Base-by-base conservation (phyloP, 2,329 filamentous ascomycete genomes). In the Fusarium marasasianum region DNA sequence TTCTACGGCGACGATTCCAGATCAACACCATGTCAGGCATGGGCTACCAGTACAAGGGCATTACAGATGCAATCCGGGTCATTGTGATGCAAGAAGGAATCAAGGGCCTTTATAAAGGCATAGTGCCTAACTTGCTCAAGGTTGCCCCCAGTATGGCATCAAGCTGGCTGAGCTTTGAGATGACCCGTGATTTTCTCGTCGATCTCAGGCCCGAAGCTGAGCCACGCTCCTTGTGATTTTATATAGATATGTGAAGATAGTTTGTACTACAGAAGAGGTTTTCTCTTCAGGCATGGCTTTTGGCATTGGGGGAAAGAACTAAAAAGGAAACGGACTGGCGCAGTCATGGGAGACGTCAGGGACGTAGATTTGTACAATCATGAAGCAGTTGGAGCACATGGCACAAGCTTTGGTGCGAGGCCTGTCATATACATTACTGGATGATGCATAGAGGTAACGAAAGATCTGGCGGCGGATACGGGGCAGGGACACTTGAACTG, bases 1-100 rank as follows among this genome's bases (percentile, higher is more conserved):
- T 99, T 6, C 87, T 99, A 62, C 93, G 96, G 38, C 91, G 96
- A 69, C 91, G 96, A 57, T 99, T 99, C 82, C 96, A 99, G 81
- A 96, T 99, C 85, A 99, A 99, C 84, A 98, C 96, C 61, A 99
- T 99, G 96, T 94, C 93, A 54, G 96, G 96, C 58, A 96, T 99
- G 91, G 96, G 96, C 57, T 98, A 98, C 84, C 91, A 96, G 81
- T 99, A 99, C 86, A 95, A 93, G 79, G 93, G 92, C 12, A 92
- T 99, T 48, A 87, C 90, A 71, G 94, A 98, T 80, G 96, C 96
- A 8, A 86, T 99, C 72, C 89, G 86, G 58, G 90, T 93, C 57
- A 99, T 99, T 78, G 82, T 98, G 62, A 84, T 89, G 53, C 91
- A 97, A 77, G 96, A 99, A 84, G 96, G 96, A 37, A 44, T 96